Conservation (phyloP, 257 asterid species). For the Solanum sejunctum region DNA sequence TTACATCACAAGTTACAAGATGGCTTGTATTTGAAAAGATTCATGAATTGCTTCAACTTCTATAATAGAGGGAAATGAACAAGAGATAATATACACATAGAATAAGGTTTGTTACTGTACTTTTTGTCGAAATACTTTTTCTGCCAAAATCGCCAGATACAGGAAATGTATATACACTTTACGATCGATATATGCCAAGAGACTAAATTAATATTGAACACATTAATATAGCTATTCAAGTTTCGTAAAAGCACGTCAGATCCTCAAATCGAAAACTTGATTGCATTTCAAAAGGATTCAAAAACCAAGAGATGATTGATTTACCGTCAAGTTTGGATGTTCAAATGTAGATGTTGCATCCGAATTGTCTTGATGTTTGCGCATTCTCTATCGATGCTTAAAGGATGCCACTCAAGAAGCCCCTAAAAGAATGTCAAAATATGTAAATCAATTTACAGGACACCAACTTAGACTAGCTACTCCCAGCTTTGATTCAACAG, state of each 20-base stretch:
- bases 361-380: background rate
- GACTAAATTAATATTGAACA: background rate
- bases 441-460: conserved; percentile 2
- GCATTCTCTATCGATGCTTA: conserved; percentile 8
- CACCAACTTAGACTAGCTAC: background rate
- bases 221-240: background rate
- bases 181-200: background rate
- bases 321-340: background rate
- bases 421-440: conserved; percentile 28
- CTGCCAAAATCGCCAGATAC: background rate
- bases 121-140: background rate
- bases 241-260: background rate
- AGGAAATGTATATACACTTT: background rate
- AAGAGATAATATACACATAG: background rate
- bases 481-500: background rate
- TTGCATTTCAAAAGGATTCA: background rate
- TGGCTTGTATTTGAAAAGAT: background rate
- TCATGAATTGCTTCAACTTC: background rate
- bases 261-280: background rate
- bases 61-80: background rate
- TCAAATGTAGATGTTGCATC: background rate
- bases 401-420: conserved; percentile 53
- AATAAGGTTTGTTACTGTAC: background rate
- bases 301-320: background rate
- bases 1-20: background rate